Base-by-base conservation (phyloP, 129 eudicot genomes). In the Chrysanthemum makinoi region DNA sequence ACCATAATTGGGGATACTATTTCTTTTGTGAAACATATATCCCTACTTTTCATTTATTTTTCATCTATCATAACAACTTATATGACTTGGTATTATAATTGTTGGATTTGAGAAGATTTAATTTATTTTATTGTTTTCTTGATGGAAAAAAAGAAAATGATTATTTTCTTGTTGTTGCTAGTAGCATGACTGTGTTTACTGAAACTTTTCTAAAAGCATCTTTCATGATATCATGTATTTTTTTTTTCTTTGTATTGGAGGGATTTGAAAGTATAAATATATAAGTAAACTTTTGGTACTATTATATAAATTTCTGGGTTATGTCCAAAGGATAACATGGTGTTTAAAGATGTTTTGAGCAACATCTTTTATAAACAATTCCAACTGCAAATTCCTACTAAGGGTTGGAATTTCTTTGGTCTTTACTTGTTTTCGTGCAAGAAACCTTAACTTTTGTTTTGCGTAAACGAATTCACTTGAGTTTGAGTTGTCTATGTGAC, bases 301-400 rank as follows among this genome's bases (percentile, higher is more conserved):
- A 68, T 49, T 4, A 19, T 14, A 57, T 50, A 49, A 33, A 16
- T 20, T 50, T 77, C 24, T 70, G 62, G 73, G 6, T 47, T 71
- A 71, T 78, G 59, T 65, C 81, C 81, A 47, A 18, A 2, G 77
- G 82, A 72, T 46, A 78, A 78, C 10, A 55, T 44, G 2, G 61
- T 26, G 72, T 71, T 26, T 47, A 54, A 22, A 35, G 69, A 26
- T 35, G 15, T 55, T 24, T 46, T 64, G 30, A 14, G 65, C 12
- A 53, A 39, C 14, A 53, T 43, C 2, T 65, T 71, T 63, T 46
- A 18, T 14, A 4, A 15, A 16, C 61, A 2, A 52, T 51, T 77
- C 24, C 7, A 39, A 52, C 70, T 49, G 46, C 5, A 19, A 50
- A 24, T 43, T 24, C 46, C 10, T 39, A 8, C 10, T 39, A 7